These are phyloP conservation scores for Suillus cothurnatus DNA, from an alignment of 768 basidiomycete genomes.

Conservation along the genomic window DNA sequence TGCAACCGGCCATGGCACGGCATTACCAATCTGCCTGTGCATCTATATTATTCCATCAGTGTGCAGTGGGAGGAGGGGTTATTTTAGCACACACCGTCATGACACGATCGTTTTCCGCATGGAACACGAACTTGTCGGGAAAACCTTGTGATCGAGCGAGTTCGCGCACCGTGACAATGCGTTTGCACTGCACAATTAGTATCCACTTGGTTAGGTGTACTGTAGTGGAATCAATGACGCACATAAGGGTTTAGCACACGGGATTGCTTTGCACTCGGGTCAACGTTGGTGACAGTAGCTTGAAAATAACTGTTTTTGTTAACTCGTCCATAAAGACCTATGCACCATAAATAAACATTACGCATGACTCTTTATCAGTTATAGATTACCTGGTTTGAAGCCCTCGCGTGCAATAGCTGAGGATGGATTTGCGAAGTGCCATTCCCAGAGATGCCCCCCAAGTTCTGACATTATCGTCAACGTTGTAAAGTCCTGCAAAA, in stretches of 20 bases:
- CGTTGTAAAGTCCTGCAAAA: neutral
- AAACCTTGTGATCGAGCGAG: conserved; percentile 82
- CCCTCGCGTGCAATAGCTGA: conserved; percentile 57
- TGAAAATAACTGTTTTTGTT: conserved; percentile 58
- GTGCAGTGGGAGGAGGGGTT: neutral
- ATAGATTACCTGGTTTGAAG: conserved; percentile 48
- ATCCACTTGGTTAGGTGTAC: neutral
- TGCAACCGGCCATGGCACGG: conserved; percentile 69
- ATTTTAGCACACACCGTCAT: conserved; percentile 53
- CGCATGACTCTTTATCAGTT: neutral
- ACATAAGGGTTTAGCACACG: conserved; percentile 70
- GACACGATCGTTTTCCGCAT: conserved; percentile 51
- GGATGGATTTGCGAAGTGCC: conserved; percentile 59
- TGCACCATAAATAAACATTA: conserved; percentile 10
- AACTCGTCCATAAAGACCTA: conserved; percentile 63
- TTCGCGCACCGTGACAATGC: conserved; percentile 76
- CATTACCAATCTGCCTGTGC: conserved; percentile 82
- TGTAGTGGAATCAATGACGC: conserved; percentile 20
- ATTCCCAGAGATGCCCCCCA: conserved; percentile 51
- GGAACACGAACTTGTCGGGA: conserved; percentile 71
- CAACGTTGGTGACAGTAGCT: conserved; percentile 78
- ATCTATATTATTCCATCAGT: conserved; percentile 45
- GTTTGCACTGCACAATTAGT: conserved; percentile 51
- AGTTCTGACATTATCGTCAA: conserved; percentile 39
- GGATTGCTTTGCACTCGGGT: conserved; percentile 78